Evolutionary conservation across 371 early-diverging fungal species (phyloP), one percentile per base, ranked within the genome.

Genomic region (Rhizomucor pusillus): DNA sequence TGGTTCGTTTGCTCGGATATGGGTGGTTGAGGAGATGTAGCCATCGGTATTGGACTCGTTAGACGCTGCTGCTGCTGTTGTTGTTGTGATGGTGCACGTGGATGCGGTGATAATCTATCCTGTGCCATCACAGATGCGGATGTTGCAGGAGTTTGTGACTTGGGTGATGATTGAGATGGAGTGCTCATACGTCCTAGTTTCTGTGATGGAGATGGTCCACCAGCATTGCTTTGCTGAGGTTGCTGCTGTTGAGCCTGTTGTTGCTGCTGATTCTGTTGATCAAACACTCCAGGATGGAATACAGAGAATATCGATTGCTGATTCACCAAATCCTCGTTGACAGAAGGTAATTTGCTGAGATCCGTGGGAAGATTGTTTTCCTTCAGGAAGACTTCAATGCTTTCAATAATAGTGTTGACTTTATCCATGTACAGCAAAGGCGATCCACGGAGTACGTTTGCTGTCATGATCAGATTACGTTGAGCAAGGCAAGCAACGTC

Each of bases 341-440:
- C 61, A 47, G 63, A 53, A 14, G 79, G 79, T 1, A 79, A 22
- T 11, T 65, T 66, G 57, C 50, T 56, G 59, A 72, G 47, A 54
- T 59, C 65, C 45, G 48, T 66, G 41, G 57, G 62, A 43, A 40
- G 54, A 6, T 23, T 56, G 61, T 57, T 59, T 63, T 52, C 69
- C 55, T 57, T 68, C 68, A 62, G 62, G 40, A 61, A 66, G 33
- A 43, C 67, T 34, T 62, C 71, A 40, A 67, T 76, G 59, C 56
- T 67, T 52, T 62, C 66, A 56, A 67, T 71, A 56, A 66, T 74
- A 59, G 58, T 67, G 48, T 65, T 60, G 43, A 84, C 66, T 54
- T 77, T 77, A 7, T 69, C 70, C 75, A 77, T 80, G 24, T 81
- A 78, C 0, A 66, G 50, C 14, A 76, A 62, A 11, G 80, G 84